phyloP scores from a whole-genome alignment of 768 basidiomycete genomes.

The Leucocoprinus birnbaumii region DNA sequence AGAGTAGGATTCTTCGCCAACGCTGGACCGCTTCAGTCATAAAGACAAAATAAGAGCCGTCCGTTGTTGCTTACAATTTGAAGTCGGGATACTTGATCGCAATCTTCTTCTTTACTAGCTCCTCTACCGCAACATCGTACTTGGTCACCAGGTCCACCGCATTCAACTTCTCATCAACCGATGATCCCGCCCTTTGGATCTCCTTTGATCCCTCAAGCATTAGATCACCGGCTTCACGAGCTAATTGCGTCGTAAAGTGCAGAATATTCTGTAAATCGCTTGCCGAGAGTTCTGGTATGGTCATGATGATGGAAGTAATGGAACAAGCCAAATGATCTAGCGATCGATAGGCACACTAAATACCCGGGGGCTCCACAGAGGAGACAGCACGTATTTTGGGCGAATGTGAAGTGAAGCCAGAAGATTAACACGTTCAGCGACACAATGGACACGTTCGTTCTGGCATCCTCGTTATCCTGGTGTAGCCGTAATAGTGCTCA shows the following conservation, averaged over 20 bases:
- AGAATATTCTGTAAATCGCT: constrained; percentile 59
- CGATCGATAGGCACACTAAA: background rate
- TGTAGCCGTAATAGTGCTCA: too few species aligned
- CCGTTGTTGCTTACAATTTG: constrained; percentile 72
- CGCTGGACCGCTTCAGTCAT: constrained; percentile 39
- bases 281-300: constrained; percentile 39
- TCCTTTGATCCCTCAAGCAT: constrained; percentile 77
- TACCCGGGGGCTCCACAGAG: background rate
- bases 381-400: background rate
- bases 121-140: constrained; percentile 90
- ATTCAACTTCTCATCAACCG: constrained; percentile 86
- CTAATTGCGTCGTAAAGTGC: constrained; percentile 66
- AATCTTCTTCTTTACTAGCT: constrained; percentile 73
- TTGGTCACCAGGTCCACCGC: constrained; percentile 94
- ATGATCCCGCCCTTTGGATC: constrained; percentile 50
- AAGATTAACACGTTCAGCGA: background rate
- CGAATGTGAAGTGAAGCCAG: background rate
- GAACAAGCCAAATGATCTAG: constrained; percentile 2
- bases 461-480: background rate
- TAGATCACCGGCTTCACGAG: constrained; percentile 68
- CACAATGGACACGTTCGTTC: background rate
- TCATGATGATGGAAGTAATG: constrained; percentile 21
- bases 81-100: constrained; percentile 66
- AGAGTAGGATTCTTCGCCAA: constrained; percentile 93
- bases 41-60: background rate